Conservation (phyloP, 2,329 filamentous ascomycete species). For the Daldinia sp. region DNA sequence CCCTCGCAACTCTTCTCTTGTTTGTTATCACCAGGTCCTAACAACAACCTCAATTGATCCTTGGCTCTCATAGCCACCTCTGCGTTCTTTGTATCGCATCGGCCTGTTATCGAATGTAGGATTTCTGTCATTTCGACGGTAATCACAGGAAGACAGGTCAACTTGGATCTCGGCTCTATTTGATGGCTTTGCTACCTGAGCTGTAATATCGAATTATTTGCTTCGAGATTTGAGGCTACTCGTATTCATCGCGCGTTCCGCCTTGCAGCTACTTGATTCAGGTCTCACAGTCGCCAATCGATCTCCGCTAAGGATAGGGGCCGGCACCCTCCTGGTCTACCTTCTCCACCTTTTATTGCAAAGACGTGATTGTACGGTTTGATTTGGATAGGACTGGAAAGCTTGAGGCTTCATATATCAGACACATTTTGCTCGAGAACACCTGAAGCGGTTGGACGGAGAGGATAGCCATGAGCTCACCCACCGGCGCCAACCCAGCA, state of each 20-base stretch:
- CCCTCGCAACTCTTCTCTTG: conserved; percentile 4
- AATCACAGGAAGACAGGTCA: neutral
- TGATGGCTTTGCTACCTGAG: conserved; percentile 11
- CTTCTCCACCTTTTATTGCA: conserved; percentile 3
- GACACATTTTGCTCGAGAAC: neutral
- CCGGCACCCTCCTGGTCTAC: conserved; percentile 21
- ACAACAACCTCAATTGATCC: conserved; percentile 17
- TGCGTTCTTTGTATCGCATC: conserved; percentile 8
- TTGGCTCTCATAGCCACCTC: conserved; percentile 5
- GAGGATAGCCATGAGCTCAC: conserved; percentile 40
- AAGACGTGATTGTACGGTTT: conserved; percentile 20
- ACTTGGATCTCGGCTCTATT: conserved; percentile 10
- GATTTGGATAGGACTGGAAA: conserved; percentile 6
- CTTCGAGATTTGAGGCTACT: conserved; percentile 1
- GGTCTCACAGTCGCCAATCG: conserved; percentile 1
- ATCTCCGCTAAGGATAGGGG: conserved; percentile 15
- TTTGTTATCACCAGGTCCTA: neutral
- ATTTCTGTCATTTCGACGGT: conserved; percentile 3
- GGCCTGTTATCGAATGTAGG: neutral
- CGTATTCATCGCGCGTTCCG: neutral
- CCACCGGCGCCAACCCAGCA: conserved; percentile 24
- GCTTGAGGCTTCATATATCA: conserved; percentile 12
- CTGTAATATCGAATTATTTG: conserved; percentile 12
- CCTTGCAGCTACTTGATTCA: conserved; percentile 1
- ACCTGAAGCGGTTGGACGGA: neutral